These are phyloP conservation scores for Aspergillus latus DNA, from an alignment of 2,329 filamentous ascomycete genomes.

Conservation along the genomic window DNA sequence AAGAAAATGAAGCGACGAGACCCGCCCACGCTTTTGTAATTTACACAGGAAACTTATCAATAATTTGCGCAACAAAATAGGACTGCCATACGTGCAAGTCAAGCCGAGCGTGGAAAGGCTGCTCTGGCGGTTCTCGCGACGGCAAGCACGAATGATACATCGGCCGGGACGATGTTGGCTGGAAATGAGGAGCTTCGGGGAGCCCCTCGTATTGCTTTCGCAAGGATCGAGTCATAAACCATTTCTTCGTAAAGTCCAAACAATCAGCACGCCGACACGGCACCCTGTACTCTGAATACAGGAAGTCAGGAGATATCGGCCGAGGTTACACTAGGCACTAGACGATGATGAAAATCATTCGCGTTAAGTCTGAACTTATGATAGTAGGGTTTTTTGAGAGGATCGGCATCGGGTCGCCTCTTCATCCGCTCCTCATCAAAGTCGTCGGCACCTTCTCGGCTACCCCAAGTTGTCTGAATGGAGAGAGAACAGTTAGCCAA, in stretches of 20 bases:
- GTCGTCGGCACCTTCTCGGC: constrained; percentile 84
- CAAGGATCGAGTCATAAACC: constrained; percentile 8
- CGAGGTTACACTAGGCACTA: constrained; percentile 1
- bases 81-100: background rate
- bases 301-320: background rate
- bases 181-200: background rate
- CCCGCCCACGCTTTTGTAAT: constrained; percentile 40
- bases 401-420: constrained; percentile 39
- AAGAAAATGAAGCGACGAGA: constrained; percentile 13
- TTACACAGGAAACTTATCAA: constrained; percentile 25
- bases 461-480: constrained; percentile 89
- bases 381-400: constrained; percentile 35
- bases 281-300: background rate
- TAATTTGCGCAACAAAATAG: background rate
- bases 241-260: constrained; percentile 12
- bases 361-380: constrained; percentile 32
- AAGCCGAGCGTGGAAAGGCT: background rate
- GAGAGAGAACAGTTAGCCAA: constrained; percentile 6
- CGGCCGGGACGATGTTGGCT: background rate
- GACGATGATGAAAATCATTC: constrained; percentile 7
- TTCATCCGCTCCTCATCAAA: constrained; percentile 73
- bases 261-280: background rate
- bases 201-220: background rate
- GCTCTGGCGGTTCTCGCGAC: constrained; percentile 4
- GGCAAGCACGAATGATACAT: constrained; percentile 3